Evolutionary conservation across 306 rosid genomes (phyloP).

Genomic region (Vachellia collinsii): DNA sequence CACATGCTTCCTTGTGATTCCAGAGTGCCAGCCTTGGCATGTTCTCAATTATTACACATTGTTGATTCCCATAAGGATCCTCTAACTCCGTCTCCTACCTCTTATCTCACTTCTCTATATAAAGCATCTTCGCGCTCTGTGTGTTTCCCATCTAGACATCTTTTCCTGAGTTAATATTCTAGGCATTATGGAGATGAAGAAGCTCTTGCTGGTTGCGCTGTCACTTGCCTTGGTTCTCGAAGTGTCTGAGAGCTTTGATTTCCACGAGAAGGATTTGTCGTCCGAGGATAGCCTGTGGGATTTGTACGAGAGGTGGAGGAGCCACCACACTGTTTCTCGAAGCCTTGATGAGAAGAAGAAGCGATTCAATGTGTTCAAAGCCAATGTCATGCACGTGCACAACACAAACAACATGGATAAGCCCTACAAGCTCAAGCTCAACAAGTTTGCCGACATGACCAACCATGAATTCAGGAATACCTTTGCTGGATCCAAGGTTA

Average conservation of each 20-base stretch:
- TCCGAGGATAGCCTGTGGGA: conserved; percentile 51
- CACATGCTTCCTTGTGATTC: conserved; percentile 18
- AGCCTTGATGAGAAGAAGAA: conserved; percentile 46
- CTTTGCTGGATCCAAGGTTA: conserved; percentile 51
- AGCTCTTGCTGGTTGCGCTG: conserved; percentile 31
- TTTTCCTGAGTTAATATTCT: conserved; percentile 16
- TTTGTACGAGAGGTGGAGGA: conserved; percentile 59
- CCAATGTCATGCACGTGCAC: conserved; percentile 53
- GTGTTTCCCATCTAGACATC: conserved; percentile 32
- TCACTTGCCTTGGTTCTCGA: conserved; percentile 40
- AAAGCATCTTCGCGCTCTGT: conserved; percentile 32
- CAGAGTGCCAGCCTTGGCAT: conserved; percentile 12
- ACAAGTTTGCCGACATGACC: conserved; percentile 62
- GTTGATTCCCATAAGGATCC: conserved; percentile 59
- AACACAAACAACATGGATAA: conserved; percentile 49
- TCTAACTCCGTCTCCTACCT: conserved; percentile 31
- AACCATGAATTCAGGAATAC: conserved; percentile 50
- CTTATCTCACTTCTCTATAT: conserved; percentile 50
- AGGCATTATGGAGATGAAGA: conserved; percentile 38
- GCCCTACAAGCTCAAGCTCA: conserved; percentile 62
- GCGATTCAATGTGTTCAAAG: conserved; percentile 61
- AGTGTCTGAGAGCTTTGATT: conserved; percentile 35
- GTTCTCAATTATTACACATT: conserved; percentile 21
- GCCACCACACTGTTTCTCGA: conserved; percentile 54
- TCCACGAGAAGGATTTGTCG: conserved; percentile 45